Percentiles rank a stretch among this genome's conserved stretches.
Conservation (phyloP, 352 stramenopile species). For the Phytophthora tubulina region DNA sequence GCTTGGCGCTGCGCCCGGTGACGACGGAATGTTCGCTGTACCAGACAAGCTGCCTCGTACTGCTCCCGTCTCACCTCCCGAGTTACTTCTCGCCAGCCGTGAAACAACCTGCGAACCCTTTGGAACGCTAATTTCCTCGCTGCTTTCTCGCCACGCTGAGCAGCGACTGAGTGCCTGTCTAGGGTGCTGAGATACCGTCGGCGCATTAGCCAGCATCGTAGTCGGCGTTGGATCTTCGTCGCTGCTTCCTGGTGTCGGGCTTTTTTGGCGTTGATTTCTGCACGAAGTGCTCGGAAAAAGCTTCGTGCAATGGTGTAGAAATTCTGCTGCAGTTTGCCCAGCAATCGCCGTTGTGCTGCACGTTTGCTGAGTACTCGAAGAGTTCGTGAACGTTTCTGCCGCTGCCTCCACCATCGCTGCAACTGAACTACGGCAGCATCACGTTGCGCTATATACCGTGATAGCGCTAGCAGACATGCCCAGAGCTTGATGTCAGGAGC, state of each 20-base stretch:
- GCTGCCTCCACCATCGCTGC: constrained; percentile 55
- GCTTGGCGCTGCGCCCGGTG: constrained; percentile 55
- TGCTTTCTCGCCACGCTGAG: constrained; percentile 34
- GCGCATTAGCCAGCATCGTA: constrained; percentile 55
- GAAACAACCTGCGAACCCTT: constrained; percentile 37
- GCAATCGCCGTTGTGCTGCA: constrained; percentile 44
- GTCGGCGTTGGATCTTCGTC: constrained; percentile 54
- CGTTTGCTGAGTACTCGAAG: constrained; percentile 47
- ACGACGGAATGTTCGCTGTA: constrained; percentile 64
- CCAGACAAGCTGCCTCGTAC: constrained; percentile 40
- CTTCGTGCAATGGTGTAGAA: constrained; percentile 51
- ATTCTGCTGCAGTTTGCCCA: constrained; percentile 51
- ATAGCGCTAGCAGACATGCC: constrained; percentile 66
- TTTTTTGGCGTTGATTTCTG: constrained; percentile 40
- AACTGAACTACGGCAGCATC: constrained; percentile 28
- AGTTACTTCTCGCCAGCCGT: constrained; percentile 32
- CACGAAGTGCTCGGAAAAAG: constrained; percentile 63
- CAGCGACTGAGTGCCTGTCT: constrained; percentile 34
- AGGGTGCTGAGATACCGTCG: constrained; percentile 54
- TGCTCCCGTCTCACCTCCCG: constrained; percentile 24
- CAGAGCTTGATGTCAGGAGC: constrained; percentile 53
- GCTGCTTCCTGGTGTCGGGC: constrained; percentile 52
- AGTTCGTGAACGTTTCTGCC: constrained; percentile 32
- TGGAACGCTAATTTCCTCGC: constrained; percentile 39
- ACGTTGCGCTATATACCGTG: constrained; percentile 40